A percentile compares a stretch with the other conserved stretches of the same genome.
Evolutionary conservation across 2,329 filamentous ascomycete species (phyloP).

Genomic region (Plenodomus tracheiphilus): DNA sequence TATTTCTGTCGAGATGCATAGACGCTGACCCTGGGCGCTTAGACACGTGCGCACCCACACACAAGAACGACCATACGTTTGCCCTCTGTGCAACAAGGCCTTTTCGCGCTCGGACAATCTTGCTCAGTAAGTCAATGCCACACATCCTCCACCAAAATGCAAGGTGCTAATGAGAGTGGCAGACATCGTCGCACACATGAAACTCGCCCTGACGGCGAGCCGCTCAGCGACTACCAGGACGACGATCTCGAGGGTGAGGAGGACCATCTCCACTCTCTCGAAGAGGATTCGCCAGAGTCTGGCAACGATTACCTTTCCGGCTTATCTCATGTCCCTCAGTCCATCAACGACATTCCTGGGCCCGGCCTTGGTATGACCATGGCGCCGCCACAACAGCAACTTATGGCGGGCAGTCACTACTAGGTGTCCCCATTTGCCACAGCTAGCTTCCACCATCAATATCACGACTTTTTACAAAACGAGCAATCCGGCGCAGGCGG

Average conservation of each 20-base stretch:
- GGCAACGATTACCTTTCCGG: conserved; percentile 61
- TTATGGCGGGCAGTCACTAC: conserved; percentile 52
- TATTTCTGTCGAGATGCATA: conserved; percentile 46
- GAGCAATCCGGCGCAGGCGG: conserved; percentile 28
- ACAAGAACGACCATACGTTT: conserved; percentile 97
- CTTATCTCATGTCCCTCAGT: conserved; percentile 33
- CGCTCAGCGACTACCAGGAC: conserved; percentile 68
- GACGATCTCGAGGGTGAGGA: conserved; percentile 90
- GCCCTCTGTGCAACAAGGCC: conserved; percentile 96
- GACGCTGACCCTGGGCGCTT: conserved; percentile 55
- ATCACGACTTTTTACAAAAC: conserved; percentile 28
- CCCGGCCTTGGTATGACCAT: conserved; percentile 42
- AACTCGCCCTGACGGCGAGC: conserved; percentile 63
- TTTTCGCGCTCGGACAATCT: conserved; percentile 99
- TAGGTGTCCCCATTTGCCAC: conserved; percentile 24
- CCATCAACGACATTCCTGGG: conserved; percentile 42
- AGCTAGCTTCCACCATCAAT: conserved; percentile 11
- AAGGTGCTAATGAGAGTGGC: conserved; percentile 45
- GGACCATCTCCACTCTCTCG: conserved; percentile 78
- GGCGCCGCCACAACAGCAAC: conserved; percentile 48
- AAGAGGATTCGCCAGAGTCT: conserved; percentile 75
- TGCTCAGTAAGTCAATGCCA: conserved; percentile 72
- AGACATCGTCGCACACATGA: conserved; percentile 83
- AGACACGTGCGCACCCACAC: conserved; percentile 99
- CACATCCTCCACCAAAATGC: conserved; percentile 9